phyloP scores from a whole-genome alignment of 257 asterid genomes.

The Fraxinus excelsior region DNA sequence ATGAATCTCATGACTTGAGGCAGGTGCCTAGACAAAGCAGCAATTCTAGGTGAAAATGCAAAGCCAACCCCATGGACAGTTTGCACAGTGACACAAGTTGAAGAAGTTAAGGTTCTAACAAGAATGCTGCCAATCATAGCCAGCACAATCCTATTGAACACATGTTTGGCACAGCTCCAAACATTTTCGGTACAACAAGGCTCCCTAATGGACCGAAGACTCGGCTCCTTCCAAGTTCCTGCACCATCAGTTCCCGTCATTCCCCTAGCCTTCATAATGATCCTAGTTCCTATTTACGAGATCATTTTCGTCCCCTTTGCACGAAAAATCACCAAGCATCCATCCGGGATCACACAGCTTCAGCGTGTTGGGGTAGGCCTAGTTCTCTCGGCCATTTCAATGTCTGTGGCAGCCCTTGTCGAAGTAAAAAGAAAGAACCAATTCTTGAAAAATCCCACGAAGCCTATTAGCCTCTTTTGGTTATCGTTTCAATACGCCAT shows the following conservation, averaged over 20 bases:
- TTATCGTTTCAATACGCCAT: constrained; percentile 59
- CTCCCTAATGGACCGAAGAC: constrained; percentile 52
- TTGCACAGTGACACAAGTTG: constrained; percentile 71
- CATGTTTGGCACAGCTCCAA: constrained; percentile 78
- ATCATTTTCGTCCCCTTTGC: constrained; percentile 56
- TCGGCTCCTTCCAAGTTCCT: constrained; percentile 60
- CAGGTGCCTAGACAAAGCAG: constrained; percentile 72
- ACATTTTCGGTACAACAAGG: constrained; percentile 74
- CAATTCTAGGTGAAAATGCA: constrained; percentile 39
- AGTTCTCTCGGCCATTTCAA: constrained; percentile 61
- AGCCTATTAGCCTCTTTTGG: constrained; percentile 71
- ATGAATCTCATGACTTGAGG: neutral
- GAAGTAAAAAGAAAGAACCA: constrained; percentile 62
- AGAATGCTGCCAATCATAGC: constrained; percentile 72
- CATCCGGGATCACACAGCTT: constrained; percentile 64
- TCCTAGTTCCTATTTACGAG: constrained; percentile 64
- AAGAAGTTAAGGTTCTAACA: constrained; percentile 59
- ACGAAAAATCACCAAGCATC: constrained; percentile 53
- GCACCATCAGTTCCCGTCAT: constrained; percentile 65
- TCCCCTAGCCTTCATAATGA: constrained; percentile 55
- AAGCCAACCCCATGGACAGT: constrained; percentile 56
- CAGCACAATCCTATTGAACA: constrained; percentile 69
- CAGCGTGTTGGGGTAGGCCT: constrained; percentile 76
- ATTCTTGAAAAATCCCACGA: constrained; percentile 36
- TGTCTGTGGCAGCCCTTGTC: constrained; percentile 59